These are phyloP conservation scores for Salvia hispanica DNA, from an alignment of 257 asterid species.

Conservation along the genomic window DNA sequence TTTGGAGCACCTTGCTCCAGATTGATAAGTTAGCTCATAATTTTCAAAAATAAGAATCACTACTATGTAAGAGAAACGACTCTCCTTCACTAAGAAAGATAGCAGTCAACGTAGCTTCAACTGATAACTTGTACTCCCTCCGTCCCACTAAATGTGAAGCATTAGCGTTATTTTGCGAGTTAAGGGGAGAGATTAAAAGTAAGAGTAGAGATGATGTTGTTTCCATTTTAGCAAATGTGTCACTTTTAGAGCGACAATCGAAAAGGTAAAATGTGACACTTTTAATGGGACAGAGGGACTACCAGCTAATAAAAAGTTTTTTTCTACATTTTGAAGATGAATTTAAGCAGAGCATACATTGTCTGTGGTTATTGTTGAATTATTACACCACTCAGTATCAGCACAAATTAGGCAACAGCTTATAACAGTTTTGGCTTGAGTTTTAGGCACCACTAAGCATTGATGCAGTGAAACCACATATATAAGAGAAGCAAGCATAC, in stretches of 20 bases:
- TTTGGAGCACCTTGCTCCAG: constrained; percentile 10
- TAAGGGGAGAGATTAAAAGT: too few relatives aligned
- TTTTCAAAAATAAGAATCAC: constrained; percentile 7
- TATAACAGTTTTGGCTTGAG: background rate
- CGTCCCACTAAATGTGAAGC: too few relatives aligned
- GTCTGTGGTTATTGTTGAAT: constrained; percentile 6
- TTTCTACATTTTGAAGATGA: background rate
- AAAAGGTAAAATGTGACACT: too few relatives aligned
- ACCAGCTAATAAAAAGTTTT: background rate
- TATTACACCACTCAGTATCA: background rate
- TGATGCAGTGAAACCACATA: constrained; percentile 3
- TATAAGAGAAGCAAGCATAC: constrained; percentile 5
- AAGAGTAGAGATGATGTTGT: too few relatives aligned
- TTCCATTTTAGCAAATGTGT: too few relatives aligned
- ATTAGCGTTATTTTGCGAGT: too few relatives aligned
- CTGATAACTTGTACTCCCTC: background rate
- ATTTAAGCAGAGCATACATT: background rate
- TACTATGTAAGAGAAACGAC: background rate
- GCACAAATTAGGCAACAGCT: background rate
- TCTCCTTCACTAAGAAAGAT: background rate
- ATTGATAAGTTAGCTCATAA: background rate
- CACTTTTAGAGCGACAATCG: too few relatives aligned
- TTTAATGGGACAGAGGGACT: background rate
- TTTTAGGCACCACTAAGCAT: constrained; percentile 14
- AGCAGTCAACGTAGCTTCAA: background rate